Evolutionary conservation across 2,329 filamentous ascomycete genomes (phyloP).

Genomic region (Fusarium sarcochroum): DNA sequence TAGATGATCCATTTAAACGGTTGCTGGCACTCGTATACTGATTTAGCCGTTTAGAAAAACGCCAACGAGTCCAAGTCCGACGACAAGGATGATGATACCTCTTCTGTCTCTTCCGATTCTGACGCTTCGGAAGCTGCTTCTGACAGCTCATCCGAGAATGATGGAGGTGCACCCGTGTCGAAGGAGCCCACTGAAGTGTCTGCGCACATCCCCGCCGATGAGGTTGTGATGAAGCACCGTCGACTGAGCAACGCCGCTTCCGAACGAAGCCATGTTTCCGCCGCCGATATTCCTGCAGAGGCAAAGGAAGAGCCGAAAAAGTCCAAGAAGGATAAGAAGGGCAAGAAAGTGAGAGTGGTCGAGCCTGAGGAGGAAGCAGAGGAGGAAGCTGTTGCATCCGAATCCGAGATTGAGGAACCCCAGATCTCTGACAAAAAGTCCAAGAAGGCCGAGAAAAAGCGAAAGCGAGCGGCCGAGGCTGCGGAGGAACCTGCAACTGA

Average conservation of each 20-base stretch:
- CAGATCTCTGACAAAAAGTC: slow-evolving; percentile 50
- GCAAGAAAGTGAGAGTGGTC: slow-evolving; percentile 37
- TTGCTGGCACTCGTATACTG: slow-evolving; percentile 4
- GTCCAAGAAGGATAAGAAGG: slow-evolving; percentile 48
- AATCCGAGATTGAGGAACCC: slow-evolving; percentile 27
- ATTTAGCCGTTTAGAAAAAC: slow-evolving; percentile 18
- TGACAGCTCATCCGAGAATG: slow-evolving; percentile 39
- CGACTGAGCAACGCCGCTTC: slow-evolving; percentile 51
- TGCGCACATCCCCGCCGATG: slow-evolving; percentile 47
- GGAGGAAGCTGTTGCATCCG: slow-evolving; percentile 38
- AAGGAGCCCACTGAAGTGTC: slow-evolving; percentile 43
- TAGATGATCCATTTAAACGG: slow-evolving; percentile 9
- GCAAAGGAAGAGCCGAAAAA: slow-evolving; percentile 43
- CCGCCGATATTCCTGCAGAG: slow-evolving; percentile 29
- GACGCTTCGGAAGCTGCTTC: slow-evolving; percentile 40
- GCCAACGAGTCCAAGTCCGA: slow-evolving; percentile 34
- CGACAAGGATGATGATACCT: slow-evolving; percentile 38
- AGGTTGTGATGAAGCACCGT: slow-evolving; percentile 52
- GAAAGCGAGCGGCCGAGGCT: slow-evolving; percentile 51
- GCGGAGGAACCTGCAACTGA: slow-evolving; percentile 31
- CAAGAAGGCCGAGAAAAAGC: slow-evolving; percentile 56
- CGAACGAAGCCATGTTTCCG: slow-evolving; percentile 41
- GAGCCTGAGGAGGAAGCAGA: slow-evolving; percentile 32
- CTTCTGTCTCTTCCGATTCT: slow-evolving; percentile 38
- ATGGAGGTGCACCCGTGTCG: slow-evolving; percentile 42